Base-by-base conservation (phyloP, 129 eudicot genomes). In the Escallonia rubra region DNA sequence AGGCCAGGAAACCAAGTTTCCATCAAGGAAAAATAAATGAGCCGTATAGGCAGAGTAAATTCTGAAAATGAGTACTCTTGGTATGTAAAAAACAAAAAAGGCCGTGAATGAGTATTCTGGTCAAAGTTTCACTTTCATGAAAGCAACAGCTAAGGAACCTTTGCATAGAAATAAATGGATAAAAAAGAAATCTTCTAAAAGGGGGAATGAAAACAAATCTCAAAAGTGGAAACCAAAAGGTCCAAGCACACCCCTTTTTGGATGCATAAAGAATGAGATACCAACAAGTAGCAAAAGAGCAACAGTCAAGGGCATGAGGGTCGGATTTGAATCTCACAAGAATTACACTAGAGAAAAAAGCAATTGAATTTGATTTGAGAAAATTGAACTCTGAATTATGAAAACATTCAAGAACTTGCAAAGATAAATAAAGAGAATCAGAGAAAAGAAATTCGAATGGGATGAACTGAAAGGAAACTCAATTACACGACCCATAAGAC, bases 61-160 rank as follows among this genome's bases (percentile, higher is more conserved):
- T 46, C 3, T 52, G 76, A 63, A 63, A 41, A 41, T 41, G 50
- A 56, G 50, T 66, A 66, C 56, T 6, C 38, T 44, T 7, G 54
- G 40, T 64, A 53, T 72, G 34, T 23, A 23, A 74, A 84, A 73
- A 86, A 82, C 86, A 82, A 84, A 82, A 77, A 67, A 68, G 86
- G 72, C 80, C 46, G 72, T 65, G 64, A 15, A 67, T 68, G 70
- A 75, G 73, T 66, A 65, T 60, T 74, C 68, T 76, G 84, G 93
- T 86, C 89, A 86, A 86, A 81, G 72, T 78, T 77, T 69, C 78
- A 78, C 79, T 76, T 79, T 76, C 46, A 47, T 84, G 97, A 86
- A 90, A 90, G 91, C 85, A 79, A 90, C 91, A 72, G 75, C 73
- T 81, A 82, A 80, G 76, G 80, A 77, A 75, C 73, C 80, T 78